These are phyloP conservation scores for Phytophthora agathidicida DNA, from an alignment of 352 stramenopile species.

Conservation along the genomic window DNA sequence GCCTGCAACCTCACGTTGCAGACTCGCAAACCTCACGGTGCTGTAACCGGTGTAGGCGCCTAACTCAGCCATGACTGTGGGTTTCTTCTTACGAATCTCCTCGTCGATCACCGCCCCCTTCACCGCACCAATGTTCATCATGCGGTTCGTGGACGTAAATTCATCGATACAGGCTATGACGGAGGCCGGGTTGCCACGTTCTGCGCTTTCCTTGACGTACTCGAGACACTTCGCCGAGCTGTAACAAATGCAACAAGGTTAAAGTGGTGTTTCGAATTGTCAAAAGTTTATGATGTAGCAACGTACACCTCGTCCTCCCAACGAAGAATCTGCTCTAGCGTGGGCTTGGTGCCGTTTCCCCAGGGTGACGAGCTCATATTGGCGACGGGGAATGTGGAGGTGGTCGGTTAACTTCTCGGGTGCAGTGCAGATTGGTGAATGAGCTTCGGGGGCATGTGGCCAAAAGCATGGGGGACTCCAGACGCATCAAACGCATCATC, in stretches of 20 bases:
- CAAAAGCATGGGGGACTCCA: too few species aligned
- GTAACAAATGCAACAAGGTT: neutral
- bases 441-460: too few species aligned
- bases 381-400: neutral
- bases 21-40: conserved; percentile 47
- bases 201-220: conserved; percentile 46
- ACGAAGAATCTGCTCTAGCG: conserved; percentile 12
- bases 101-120: conserved; percentile 52
- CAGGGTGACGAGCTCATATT: conserved; percentile 18
- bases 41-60: conserved; percentile 61
- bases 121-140: conserved; percentile 51
- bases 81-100: conserved; percentile 44
- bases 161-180: conserved; percentile 47
- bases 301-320: conserved; percentile 18
- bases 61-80: conserved; percentile 47
- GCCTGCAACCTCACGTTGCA: conserved; percentile 41
- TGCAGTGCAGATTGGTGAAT: conserved; percentile 12
- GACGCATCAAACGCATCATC: neutral
- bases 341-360: conserved; percentile 17
- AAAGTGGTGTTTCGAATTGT: too few species aligned
- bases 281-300: too few species aligned
- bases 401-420: conserved; percentile 5
- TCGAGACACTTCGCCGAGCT: conserved; percentile 43
- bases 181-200: conserved; percentile 36
- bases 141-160: conserved; percentile 39